Evolutionary conservation across 371 early-diverging fungal genomes (phyloP), one percentile per base, ranked within the genome.

Genomic region (Mucor circinelloides): DNA sequence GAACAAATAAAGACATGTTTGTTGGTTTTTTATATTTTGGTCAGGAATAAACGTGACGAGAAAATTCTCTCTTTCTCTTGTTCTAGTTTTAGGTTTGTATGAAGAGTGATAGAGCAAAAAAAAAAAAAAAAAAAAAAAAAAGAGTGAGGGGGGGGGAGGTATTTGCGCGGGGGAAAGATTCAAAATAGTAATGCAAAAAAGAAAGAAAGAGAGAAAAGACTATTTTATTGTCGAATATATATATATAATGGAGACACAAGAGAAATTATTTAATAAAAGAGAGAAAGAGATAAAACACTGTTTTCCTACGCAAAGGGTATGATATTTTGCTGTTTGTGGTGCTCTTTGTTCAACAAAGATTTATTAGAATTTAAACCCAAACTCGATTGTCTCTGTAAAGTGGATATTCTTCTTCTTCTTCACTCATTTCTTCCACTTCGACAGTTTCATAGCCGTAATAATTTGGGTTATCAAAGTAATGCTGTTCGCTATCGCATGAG

Each of bases 371-470:
- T 65, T 75, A 71, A 34, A 66, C 58, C 69, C 70, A 72, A 40
- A 72, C 66, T 23, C 57, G 60, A 21, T 58, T 68, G 5, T 72
- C 73, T 40, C 60, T 73, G 58, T 59, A 66, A 5, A 64, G 21
- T 19, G 36, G 48, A 61, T 61, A 60, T 9, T 59, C 44, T 23
- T 66, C 60, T 1, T 44, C 44, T n/a, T 71, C 70, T 25, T 68
- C 67, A 38, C 52, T 63, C 66, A 67, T 46, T 56, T 74, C 77
- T 46, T 73, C 78, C 10, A 70, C 66, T 65, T 74, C 74, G 40
- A 74, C 60, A 3, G 74, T 71, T 63, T 74, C 74, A 57, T 68
- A 74, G 25, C 52, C 25, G 40, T 38, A 67, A 46, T 63, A 55
- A 34, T 56, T 23, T 21, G 57, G 30, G 38, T 21, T n/a, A 31